Base-by-base conservation (phyloP, 2,329 filamentous ascomycete genomes). In the Pseudocercospora vitis region DNA sequence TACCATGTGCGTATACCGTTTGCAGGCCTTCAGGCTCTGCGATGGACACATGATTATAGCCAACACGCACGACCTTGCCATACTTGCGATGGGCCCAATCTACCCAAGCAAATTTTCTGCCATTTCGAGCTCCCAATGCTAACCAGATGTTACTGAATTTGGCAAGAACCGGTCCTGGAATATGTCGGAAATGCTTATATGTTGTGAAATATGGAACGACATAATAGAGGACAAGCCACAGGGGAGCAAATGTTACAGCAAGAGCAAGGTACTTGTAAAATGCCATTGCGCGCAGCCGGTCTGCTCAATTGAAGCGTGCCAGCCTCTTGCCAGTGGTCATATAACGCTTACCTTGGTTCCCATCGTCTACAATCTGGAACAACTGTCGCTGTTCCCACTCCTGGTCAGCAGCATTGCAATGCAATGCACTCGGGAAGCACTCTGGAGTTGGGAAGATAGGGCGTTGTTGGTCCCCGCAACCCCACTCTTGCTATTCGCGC, bases 1-100 rank as follows among this genome's bases (percentile, higher is more conserved):
- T 70, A 3, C 69, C 69, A 48, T 71, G 69, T 1, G 59, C 61
- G 39, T 65, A 61, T 2, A 65, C 59, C 0, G 56, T 55, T 35
- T 63, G 56, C 7, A 63, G 51, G 5, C 57, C 62, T 37, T 59
- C 58, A 5, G 60, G 61, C 29, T 62, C 55, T 19, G 62, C 61
- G 18, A 65, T 63, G 1, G 62, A 65, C 35, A 65, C 48, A 50
- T 62, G 57, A 29, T 60, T 58, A 44, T 53, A 57, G 1, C 55
- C 58, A 16, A 60, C 53, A 6, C 60, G 53, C 12, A 62, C 57
- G 12, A 62, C 21, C 18, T 51, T 54, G 42, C 42, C 60, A 40
- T 62, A 62, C 29, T 57, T 58, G 28, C 39, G 45, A 33, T 60
- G 58, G 7, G 62, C 62, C 8, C 31, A 44, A 18, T 63, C 50